Conservation (phyloP, 768 basidiomycete species). For the Boletus edulis region DNA sequence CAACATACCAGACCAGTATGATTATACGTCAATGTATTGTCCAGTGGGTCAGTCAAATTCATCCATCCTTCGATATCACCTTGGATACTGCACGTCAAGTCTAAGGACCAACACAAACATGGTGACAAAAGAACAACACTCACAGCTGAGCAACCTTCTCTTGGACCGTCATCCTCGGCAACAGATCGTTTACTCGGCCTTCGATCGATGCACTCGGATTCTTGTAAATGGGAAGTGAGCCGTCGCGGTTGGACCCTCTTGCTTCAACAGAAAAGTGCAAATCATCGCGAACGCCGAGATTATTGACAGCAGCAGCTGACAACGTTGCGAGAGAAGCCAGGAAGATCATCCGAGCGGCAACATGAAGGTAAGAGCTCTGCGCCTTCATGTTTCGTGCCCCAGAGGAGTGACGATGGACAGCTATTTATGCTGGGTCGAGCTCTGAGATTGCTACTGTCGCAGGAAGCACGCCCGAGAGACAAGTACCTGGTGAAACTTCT, state of each 20-base stretch:
- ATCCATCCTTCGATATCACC: conserved; percentile 64
- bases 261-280: conserved; percentile 28
- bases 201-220: conserved; percentile 48
- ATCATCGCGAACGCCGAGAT: conserved; percentile 26
- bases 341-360: not conserved
- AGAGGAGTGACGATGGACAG: not conserved
- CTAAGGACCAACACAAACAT: not conserved
- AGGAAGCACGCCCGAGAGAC: not conserved
- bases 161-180: conserved; percentile 64
- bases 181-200: conserved; percentile 47
- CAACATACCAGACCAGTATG: conserved; percentile 40
- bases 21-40: conserved; percentile 57
- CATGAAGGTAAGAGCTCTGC: not conserved
- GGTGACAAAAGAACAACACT: conserved; percentile 13
- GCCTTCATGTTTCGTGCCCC: conserved; percentile 5
- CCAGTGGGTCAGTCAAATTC: conserved; percentile 56
- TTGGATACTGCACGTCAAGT: conserved; percentile 47
- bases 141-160: conserved; percentile 69
- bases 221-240: conserved; percentile 57
- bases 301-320: conserved; percentile 2
- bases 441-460: not conserved
- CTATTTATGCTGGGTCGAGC: conserved; percentile 5
- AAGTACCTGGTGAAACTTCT: not conserved
- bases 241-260: conserved; percentile 52
- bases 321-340: not conserved